Evolutionary conservation across 176 grass and related monocot genomes (phyloP).

Genomic region (Aegilops umbellulata): DNA sequence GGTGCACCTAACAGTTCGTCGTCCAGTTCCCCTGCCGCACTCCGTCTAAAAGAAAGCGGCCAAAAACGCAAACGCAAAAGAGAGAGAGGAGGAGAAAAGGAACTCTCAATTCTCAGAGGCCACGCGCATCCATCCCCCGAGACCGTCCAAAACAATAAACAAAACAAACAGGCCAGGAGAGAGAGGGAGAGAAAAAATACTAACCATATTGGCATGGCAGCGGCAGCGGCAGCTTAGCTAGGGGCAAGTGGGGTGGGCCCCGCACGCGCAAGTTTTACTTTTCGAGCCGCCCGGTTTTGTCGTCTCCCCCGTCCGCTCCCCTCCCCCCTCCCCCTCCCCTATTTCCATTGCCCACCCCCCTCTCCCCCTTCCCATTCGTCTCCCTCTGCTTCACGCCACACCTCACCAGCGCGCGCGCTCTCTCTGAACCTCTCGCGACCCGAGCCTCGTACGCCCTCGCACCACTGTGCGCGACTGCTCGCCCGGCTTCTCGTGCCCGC

Average conservation of each 20-base stretch:
- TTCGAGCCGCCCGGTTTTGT: slow-evolving; percentile 76
- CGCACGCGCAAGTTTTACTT: slow-evolving; percentile 52
- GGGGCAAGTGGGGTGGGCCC: slow-evolving; percentile 29
- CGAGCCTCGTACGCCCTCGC: not conserved
- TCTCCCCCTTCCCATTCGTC: not conserved
- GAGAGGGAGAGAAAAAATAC: not conserved
- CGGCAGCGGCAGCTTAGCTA: slow-evolving; percentile 25
- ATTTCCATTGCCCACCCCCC: not conserved
- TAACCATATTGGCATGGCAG: slow-evolving; percentile 20
- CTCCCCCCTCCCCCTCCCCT: not conserved
- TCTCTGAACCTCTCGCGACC: not conserved
- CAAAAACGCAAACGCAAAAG: not conserved
- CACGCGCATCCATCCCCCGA: slow-evolving; percentile 14
- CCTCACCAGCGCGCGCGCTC: not conserved
- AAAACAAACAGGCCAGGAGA: not conserved
- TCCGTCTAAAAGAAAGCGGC: not conserved
- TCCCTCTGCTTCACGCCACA: slow-evolving; percentile 7
- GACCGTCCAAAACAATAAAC: not conserved
- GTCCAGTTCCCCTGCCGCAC: not conserved
- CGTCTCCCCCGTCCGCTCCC: slow-evolving; percentile 67
- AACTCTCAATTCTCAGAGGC: not conserved
- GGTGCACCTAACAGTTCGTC: slow-evolving; percentile 26
- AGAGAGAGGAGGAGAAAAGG: not conserved
- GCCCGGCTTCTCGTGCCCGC: not conserved
- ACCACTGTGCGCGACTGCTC: not conserved